A percentile compares a stretch with the other conserved stretches of the same genome.
Evolutionary conservation across 2,329 filamentous ascomycete genomes (phyloP).

Genomic region (Trichoderma hamatum): DNA sequence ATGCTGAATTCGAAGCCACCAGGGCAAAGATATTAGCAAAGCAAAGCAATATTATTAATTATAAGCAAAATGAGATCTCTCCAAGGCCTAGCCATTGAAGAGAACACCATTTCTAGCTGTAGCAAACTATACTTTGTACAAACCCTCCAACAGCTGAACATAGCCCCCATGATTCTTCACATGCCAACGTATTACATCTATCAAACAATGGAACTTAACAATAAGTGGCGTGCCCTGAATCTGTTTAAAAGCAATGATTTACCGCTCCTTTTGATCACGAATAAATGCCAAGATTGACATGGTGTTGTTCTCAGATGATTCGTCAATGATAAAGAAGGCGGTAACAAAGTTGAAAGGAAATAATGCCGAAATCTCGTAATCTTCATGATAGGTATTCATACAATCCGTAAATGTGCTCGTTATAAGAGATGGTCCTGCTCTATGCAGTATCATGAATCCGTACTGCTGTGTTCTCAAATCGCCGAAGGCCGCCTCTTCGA

Average conservation of each 20-base stretch:
- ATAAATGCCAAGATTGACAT: constrained; percentile 21
- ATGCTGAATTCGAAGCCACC: not conserved
- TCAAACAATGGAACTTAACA: constrained; percentile 33
- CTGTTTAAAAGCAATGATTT: constrained; percentile 20
- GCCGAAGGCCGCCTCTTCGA: constrained; percentile 3
- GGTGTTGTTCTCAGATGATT: constrained; percentile 24
- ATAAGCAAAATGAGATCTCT: not conserved
- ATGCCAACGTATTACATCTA: constrained; percentile 30
- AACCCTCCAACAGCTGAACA: not conserved
- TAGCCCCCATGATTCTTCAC: not conserved
- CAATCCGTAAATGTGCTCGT: constrained; percentile 40
- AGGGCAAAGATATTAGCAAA: constrained; percentile 6
- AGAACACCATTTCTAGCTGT: not conserved
- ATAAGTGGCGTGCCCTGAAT: constrained; percentile 14
- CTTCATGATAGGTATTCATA: constrained; percentile 35
- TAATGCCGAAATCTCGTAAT: constrained; percentile 25
- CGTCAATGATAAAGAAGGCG: constrained; percentile 22
- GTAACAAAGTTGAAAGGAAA: constrained; percentile 33
- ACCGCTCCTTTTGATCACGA: not conserved
- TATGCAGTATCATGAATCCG: not conserved
- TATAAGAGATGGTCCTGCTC: constrained; percentile 38
- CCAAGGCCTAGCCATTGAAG: not conserved
- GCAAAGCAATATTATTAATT: constrained; percentile 15
- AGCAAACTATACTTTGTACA: not conserved
- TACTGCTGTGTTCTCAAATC: not conserved